Percentiles rank a stretch among this genome's conserved stretches.
These are phyloP conservation scores for Madurella fahalii DNA, from an alignment of 2,329 filamentous ascomycete genomes.

Conservation along the genomic window DNA sequence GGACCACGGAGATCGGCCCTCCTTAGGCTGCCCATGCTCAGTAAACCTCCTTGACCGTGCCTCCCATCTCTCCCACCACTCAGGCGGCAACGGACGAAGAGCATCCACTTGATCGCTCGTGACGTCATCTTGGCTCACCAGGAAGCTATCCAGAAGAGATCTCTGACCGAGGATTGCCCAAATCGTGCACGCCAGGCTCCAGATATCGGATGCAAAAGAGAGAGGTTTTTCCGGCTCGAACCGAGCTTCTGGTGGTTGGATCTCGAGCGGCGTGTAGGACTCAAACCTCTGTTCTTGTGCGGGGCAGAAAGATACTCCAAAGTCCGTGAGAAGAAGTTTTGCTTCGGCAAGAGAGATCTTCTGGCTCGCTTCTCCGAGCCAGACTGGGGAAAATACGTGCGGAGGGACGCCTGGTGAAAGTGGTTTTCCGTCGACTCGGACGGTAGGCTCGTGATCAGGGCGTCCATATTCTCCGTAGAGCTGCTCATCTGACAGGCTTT, in stretches of 20 bases:
- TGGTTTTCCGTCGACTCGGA: slow-evolving; percentile 19
- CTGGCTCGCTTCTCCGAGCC: slow-evolving; percentile 33
- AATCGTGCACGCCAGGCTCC: slow-evolving; percentile 37
- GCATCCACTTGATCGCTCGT: slow-evolving; percentile 31
- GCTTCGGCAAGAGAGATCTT: slow-evolving; percentile 25
- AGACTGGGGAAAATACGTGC: slow-evolving; percentile 30
- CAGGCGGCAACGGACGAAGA: slow-evolving; percentile 25
- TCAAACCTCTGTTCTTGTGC: slow-evolving; percentile 21
- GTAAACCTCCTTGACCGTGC: slow-evolving; percentile 12
- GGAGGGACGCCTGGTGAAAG: slow-evolving; percentile 29
- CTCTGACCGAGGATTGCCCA: slow-evolving; percentile 34
- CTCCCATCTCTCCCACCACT: slow-evolving; percentile 19
- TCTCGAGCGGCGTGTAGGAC: slow-evolving; percentile 30
- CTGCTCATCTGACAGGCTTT: slow-evolving; percentile 24
- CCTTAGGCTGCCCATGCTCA: slow-evolving; percentile 5
- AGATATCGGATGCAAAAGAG: slow-evolving; percentile 36
- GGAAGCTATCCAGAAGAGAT: slow-evolving; percentile 27
- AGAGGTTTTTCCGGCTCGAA: slow-evolving; percentile 35
- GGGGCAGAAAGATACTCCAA: slow-evolving; percentile 35
- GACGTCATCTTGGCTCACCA: slow-evolving; percentile 29
- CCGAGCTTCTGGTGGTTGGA: slow-evolving; percentile 33
- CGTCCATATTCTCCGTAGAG: slow-evolving; percentile 23
- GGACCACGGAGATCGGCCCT: slow-evolving; percentile 22
- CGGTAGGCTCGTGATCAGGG: slow-evolving; percentile 25
- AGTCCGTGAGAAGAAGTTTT: slow-evolving; percentile 30